Percentiles rank a stretch among this genome's conserved stretches.
These are phyloP conservation scores for Fusarium sp. DNA, from an alignment of 2,329 filamentous ascomycete genomes.

Conservation along the genomic window DNA sequence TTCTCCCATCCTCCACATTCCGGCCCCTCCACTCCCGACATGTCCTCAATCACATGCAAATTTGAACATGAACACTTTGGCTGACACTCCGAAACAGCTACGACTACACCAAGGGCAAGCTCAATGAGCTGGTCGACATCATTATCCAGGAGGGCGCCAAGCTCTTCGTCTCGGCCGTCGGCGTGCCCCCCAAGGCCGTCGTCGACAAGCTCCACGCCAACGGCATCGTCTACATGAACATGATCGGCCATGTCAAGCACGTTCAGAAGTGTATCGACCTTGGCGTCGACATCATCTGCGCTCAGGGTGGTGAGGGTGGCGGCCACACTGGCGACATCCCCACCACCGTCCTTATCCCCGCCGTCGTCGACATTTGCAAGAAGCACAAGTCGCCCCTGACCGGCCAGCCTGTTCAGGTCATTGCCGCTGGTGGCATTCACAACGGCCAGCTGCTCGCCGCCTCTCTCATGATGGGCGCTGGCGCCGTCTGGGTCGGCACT, in stretches of 20 bases:
- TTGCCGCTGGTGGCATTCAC: conserved; percentile 94
- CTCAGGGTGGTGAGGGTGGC: conserved; percentile 96
- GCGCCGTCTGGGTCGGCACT: conserved; percentile 95
- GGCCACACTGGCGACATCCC: conserved; percentile 96
- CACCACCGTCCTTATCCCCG: conserved; percentile 91
- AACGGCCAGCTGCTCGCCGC: conserved; percentile 92
- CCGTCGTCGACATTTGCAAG: conserved; percentile 84
- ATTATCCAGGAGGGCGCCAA: conserved; percentile 92
- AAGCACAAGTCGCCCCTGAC: conserved; percentile 89
- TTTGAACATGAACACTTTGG: background rate
- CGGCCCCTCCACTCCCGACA: background rate
- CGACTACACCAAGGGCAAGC: conserved; percentile 99
- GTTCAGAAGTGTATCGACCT: conserved; percentile 94
- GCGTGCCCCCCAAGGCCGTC: conserved; percentile 87
- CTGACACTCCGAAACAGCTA: conserved; percentile 71
- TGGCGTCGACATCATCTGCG: conserved; percentile 96
- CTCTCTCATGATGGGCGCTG: conserved; percentile 90
- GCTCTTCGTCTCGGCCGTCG: conserved; percentile 97
- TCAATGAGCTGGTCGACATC: conserved; percentile 88
- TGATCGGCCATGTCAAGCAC: conserved; percentile 99
- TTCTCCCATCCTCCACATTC: conserved; percentile 5
- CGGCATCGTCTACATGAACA: conserved; percentile 98
- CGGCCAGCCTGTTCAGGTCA: conserved; percentile 86
- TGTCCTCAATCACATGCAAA: conserved; percentile 44
- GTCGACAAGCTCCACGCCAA: conserved; percentile 90